Percentiles rank a stretch among this genome's conserved stretches.
Evolutionary conservation across 257 asterid genomes (phyloP).

Genomic region (Solanum pennellii): DNA sequence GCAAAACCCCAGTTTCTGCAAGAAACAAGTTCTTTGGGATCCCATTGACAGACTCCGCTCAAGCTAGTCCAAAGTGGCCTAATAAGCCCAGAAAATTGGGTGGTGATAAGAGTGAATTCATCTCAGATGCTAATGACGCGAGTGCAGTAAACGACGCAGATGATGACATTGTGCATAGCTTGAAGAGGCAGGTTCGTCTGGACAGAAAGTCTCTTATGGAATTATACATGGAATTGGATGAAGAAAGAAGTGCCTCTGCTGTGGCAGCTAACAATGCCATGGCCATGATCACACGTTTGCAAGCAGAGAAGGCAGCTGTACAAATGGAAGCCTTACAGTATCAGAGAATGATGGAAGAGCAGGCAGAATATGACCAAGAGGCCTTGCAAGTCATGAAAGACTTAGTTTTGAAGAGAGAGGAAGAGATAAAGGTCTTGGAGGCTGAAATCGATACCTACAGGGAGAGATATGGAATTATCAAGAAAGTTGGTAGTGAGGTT

Average conservation of each 20-base stretch:
- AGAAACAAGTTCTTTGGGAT: conserved; percentile 50
- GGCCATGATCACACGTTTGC: conserved; percentile 93
- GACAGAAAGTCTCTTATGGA: conserved; percentile 67
- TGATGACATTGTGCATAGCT: conserved; percentile 18
- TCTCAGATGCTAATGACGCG: conserved; percentile 25
- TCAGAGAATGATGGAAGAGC: conserved; percentile 98
- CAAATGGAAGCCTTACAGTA: conserved; percentile 98
- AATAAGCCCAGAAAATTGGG: conserved; percentile 21
- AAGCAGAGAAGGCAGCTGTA: conserved; percentile 87
- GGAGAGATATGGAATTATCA: conserved; percentile 40
- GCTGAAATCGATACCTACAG: conserved; percentile 46
- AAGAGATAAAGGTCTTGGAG: conserved; percentile 46
- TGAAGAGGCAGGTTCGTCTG: conserved; percentile 46
- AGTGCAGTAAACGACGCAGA: conserved; percentile 24
- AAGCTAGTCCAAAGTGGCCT: conserved; percentile 58
- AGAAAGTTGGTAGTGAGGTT: conserved; percentile 43
- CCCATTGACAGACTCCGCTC: conserved; percentile 65
- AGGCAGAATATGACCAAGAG: conserved; percentile 79
- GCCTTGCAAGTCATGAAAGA: conserved; percentile 59
- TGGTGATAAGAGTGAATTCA: conserved; percentile 23
- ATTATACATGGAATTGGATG: conserved; percentile 75
- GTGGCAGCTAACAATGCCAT: conserved; percentile 91
- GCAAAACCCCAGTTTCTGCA: conserved; percentile 41
- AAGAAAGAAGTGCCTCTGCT: conserved; percentile 85
- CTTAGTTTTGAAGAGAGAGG: conserved; percentile 46